Evolutionary conservation across 106 monocot genomes (phyloP).

Genomic region (Dendrobium officinale): DNA sequence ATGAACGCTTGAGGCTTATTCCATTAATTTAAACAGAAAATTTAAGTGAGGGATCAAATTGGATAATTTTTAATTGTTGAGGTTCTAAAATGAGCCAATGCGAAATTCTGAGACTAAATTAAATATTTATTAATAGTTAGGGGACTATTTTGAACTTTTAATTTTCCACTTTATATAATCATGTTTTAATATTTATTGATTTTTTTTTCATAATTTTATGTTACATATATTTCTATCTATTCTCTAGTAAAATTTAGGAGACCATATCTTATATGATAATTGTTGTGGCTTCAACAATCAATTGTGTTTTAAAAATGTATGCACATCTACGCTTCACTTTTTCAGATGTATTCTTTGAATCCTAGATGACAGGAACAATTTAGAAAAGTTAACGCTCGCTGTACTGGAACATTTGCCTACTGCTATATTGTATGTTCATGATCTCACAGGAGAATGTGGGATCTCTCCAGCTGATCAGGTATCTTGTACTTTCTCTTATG

Average conservation of each 20-base stretch:
- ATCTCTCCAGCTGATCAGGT: constrained; percentile 90
- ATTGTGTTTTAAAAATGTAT: not conserved
- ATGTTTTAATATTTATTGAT: not conserved
- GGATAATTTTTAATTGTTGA: too few species aligned
- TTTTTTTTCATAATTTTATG: not conserved
- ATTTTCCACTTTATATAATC: not conserved
- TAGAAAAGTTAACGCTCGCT: constrained; percentile 86
- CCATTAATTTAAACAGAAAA: too few species aligned
- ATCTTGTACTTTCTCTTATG: not conserved
- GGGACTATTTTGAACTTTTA: too few species aligned
- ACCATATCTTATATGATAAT: not conserved
- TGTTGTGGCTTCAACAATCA: not conserved
- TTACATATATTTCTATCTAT: not conserved
- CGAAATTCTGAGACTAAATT: too few species aligned
- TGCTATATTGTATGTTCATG: constrained; percentile 89
- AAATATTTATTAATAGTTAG: too few species aligned
- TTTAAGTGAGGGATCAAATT: too few species aligned
- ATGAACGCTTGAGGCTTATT: too few species aligned
- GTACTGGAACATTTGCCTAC: constrained; percentile 88
- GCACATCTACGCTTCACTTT: not conserved
- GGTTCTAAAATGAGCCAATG: too few species aligned
- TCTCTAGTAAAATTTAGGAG: not conserved
- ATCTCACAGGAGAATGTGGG: constrained; percentile 92
- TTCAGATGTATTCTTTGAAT: not conserved
- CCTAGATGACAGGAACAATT: constrained; percentile 88